phyloP scores from a whole-genome alignment of 768 basidiomycete genomes.

The Mycena haematopus region DNA sequence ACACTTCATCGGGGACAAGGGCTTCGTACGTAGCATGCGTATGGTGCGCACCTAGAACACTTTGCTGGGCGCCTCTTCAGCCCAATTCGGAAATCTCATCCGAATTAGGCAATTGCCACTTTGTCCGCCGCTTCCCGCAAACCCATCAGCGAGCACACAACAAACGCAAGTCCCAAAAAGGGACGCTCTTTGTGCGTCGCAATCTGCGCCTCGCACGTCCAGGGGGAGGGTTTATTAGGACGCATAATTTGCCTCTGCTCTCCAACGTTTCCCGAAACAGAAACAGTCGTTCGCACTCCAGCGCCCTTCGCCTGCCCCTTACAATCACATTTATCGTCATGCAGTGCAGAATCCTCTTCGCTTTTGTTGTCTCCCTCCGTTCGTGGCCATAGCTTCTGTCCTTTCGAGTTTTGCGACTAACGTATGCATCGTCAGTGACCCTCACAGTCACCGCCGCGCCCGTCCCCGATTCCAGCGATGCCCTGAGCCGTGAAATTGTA shows the following conservation, averaged over 20 bases:
- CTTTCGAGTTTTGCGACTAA: not conserved
- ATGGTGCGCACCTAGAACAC: too few relatives aligned
- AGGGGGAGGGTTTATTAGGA: not conserved
- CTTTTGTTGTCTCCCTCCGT: conserved; percentile 13
- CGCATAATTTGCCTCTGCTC: not conserved
- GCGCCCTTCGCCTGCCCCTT: too few relatives aligned
- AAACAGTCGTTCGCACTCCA: too few relatives aligned
- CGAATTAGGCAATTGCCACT: too few relatives aligned
- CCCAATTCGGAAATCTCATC: too few relatives aligned
- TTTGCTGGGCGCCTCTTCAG: too few relatives aligned
- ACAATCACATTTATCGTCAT: not conserved
- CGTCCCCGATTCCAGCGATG: conserved; percentile 1
- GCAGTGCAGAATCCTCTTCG: conserved; percentile 17
- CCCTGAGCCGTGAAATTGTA: not conserved
- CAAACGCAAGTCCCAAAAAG: not conserved
- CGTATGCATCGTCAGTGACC: not conserved
- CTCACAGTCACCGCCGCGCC: conserved; percentile 14
- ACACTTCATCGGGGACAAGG: too few relatives aligned
- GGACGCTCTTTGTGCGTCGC: not conserved
- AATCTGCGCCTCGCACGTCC: not conserved
- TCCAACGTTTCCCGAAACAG: not conserved
- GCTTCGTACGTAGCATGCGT: too few relatives aligned
- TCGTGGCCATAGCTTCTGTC: not conserved
- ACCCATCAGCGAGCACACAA: too few relatives aligned
- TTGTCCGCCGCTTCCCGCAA: too few relatives aligned